phyloP scores from a whole-genome alignment of 1,284 basidiomycete species.

The Ustilago curta region DNA sequence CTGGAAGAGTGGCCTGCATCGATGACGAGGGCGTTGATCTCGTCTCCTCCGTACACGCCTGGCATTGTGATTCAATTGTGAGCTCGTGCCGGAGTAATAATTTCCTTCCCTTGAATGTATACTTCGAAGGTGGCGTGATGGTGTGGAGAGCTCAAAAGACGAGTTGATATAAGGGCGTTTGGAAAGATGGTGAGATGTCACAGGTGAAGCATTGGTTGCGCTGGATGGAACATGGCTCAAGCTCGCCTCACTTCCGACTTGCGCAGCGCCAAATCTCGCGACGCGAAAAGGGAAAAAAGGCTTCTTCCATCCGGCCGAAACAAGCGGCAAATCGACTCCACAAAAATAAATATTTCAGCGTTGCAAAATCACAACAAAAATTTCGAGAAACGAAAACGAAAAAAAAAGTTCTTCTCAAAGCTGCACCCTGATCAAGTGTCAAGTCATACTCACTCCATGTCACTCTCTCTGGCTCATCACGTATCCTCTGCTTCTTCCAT shows the following conservation, averaged over 20 bases:
- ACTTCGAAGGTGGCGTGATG: constrained; percentile 1
- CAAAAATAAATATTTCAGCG: constrained; percentile 14
- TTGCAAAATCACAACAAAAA: constrained; percentile 21
- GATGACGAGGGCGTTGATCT: constrained; percentile 93
- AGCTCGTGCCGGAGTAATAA: neutral
- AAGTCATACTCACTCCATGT: neutral
- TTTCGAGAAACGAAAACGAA: constrained; percentile 14
- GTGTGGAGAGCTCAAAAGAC: neutral
- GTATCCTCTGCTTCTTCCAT: neutral
- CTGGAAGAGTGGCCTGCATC: constrained; percentile 92
- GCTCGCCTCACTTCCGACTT: neutral
- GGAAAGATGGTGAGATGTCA: constrained; percentile 1
- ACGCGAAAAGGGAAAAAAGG: constrained; percentile 25
- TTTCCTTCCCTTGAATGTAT: no score
- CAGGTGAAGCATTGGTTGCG: neutral
- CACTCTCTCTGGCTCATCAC: neutral
- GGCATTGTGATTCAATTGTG: constrained; percentile 48
- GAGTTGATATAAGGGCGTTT: neutral
- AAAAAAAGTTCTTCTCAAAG: constrained; percentile 22
- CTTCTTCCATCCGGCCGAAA: constrained; percentile 42
- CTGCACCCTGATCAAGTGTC: constrained; percentile 13
- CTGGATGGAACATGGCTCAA: constrained; percentile 17
- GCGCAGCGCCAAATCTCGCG: constrained; percentile 27
- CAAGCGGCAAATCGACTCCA: constrained; percentile 17
- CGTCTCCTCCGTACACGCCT: constrained; percentile 74